These are phyloP conservation scores for Aspergillus costaricaensis DNA, from an alignment of 2,329 filamentous ascomycete genomes.

Conservation along the genomic window DNA sequence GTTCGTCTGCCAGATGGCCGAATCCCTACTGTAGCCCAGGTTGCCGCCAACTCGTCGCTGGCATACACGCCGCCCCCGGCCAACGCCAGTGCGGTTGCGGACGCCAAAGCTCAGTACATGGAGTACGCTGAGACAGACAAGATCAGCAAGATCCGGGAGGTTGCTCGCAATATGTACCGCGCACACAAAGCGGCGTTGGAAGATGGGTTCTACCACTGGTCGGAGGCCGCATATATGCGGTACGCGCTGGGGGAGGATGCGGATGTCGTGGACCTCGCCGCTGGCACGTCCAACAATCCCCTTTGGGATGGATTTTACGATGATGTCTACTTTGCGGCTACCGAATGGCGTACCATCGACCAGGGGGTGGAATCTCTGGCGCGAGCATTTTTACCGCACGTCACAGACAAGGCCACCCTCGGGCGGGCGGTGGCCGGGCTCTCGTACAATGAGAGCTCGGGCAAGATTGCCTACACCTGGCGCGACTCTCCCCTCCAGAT, in stretches of 20 bases:
- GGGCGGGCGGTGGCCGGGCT: conserved; percentile 61
- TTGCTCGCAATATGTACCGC: conserved; percentile 44
- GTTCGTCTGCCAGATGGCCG: conserved; percentile 54
- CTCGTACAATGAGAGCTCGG: conserved; percentile 51
- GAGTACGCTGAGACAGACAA: conserved; percentile 34
- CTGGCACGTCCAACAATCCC: conserved; percentile 46
- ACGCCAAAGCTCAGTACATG: conserved; percentile 44
- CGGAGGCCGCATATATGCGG: conserved; percentile 63
- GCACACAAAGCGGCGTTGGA: conserved; percentile 58
- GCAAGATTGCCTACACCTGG: conserved; percentile 62
- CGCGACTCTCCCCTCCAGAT: conserved; percentile 44
- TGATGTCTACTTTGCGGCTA: conserved; percentile 60
- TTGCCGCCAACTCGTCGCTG: conserved; percentile 44
- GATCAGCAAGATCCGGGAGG: conserved; percentile 28
- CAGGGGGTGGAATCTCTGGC: conserved; percentile 62
- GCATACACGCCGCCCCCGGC: conserved; percentile 40
- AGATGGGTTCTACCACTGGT: conserved; percentile 63
- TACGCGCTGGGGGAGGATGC: conserved; percentile 58
- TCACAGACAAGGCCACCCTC: conserved; percentile 59
- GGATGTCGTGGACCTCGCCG: conserved; percentile 59
- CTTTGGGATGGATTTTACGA: conserved; percentile 59
- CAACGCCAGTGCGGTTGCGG: conserved; percentile 37
- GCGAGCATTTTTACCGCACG: conserved; percentile 62
- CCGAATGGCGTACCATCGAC: conserved; percentile 66
- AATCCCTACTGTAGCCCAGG: conserved; percentile 55